These are phyloP conservation scores for Basidioascus undulatus DNA, from an alignment of 768 basidiomycete species.

Conservation along the genomic window DNA sequence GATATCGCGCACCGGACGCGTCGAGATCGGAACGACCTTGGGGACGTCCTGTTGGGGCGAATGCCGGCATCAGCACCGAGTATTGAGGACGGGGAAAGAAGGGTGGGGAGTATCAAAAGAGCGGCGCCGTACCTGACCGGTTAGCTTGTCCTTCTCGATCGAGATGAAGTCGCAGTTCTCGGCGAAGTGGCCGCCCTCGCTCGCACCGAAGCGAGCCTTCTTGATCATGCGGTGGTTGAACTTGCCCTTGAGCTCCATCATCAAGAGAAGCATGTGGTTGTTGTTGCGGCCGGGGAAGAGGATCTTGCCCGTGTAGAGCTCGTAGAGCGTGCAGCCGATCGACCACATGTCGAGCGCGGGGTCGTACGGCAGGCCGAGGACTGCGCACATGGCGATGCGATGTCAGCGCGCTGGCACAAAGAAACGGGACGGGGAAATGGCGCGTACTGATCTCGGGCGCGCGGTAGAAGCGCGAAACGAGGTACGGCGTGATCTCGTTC, in stretches of 20 bases:
- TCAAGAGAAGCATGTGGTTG: conserved; percentile 87
- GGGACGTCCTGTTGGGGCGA: conserved; percentile 38
- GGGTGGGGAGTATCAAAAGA: no score
- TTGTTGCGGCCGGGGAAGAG: conserved; percentile 90
- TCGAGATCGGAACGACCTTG: conserved; percentile 57
- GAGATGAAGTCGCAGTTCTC: conserved; percentile 63
- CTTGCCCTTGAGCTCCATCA: conserved; percentile 94
- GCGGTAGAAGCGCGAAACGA: conserved; percentile 90
- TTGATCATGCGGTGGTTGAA: conserved; percentile 88
- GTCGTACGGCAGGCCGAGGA: conserved; percentile 87
- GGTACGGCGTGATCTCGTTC: conserved; percentile 92
- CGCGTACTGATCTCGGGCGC: conserved; percentile 87
- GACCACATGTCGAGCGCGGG: conserved; percentile 88
- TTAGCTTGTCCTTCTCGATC: conserved; percentile 60
- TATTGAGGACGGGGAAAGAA: background rate
- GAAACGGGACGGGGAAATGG: background rate
- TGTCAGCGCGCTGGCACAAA: no score
- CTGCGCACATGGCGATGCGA: no score
- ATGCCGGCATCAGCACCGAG: conserved; percentile 10
- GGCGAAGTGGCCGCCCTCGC: conserved; percentile 85
- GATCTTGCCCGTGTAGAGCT: conserved; percentile 87
- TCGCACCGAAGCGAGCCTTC: conserved; percentile 68
- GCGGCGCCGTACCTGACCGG: conserved; percentile 41
- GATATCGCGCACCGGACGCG: conserved; percentile 59
- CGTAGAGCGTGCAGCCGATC: conserved; percentile 88